Evolutionary conservation across 805 yeast species (phyloP).

Genomic region (Starmerella ratchasimensis): DNA sequence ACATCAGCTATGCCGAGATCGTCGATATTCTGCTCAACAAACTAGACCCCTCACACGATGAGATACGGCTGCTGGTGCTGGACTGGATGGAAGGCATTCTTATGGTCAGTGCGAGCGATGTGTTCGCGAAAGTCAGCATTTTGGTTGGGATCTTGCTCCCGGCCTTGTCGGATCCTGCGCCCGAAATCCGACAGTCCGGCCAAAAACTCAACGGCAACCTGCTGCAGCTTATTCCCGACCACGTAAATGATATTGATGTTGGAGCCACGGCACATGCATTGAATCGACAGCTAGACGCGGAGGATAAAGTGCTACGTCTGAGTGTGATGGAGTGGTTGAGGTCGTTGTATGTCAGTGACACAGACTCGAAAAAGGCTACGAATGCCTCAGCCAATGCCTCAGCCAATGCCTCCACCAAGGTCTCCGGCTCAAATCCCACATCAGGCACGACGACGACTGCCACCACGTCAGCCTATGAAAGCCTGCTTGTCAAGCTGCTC

Average conservation of each 20-base stretch:
- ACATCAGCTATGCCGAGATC: slow-evolving; percentile 64
- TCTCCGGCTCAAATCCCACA: no score
- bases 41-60: slow-evolving; percentile 56
- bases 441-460: slow-evolving; percentile 12
- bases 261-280: slow-evolving; percentile 55
- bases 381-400: slow-evolving; percentile 27
- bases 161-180: slow-evolving; percentile 40
- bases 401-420: no score
- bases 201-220: slow-evolving; percentile 43
- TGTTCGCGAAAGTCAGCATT: slow-evolving; percentile 61
- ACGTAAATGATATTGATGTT: slow-evolving; percentile 31
- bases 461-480: slow-evolving; percentile 44
- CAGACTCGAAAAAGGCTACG: no score
- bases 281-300: slow-evolving; percentile 56
- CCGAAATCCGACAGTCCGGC: slow-evolving; percentile 40
- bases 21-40: slow-evolving; percentile 72
- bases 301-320: slow-evolving; percentile 66
- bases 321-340: slow-evolving; percentile 85
- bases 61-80: slow-evolving; percentile 65
- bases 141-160: slow-evolving; percentile 55
- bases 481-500: slow-evolving; percentile 31
- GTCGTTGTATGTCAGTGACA: slow-evolving; percentile 60
- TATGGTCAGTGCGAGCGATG: slow-evolving; percentile 59
- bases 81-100: slow-evolving; percentile 71
- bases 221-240: slow-evolving; percentile 37